Percentiles rank a stretch among this genome's conserved stretches.
These are phyloP conservation scores for Ammopiptanthus mongolicus DNA, from an alignment of 306 rosid species.

Conservation along the genomic window DNA sequence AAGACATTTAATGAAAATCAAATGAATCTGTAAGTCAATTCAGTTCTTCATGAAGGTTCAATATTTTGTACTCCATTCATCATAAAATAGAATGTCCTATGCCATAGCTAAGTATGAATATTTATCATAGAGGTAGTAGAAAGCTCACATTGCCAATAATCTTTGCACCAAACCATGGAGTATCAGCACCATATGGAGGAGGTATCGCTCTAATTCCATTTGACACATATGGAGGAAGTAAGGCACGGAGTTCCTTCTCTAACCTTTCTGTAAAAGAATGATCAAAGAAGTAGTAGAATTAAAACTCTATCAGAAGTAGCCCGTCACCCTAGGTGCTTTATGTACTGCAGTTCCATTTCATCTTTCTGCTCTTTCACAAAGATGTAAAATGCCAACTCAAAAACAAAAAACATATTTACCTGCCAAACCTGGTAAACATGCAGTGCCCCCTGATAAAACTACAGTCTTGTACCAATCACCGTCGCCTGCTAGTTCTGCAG, in stretches of 20 bases:
- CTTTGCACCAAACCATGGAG: constrained; percentile 92
- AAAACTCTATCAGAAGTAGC: not conserved
- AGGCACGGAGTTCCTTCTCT: constrained; percentile 58
- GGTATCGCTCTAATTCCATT: constrained; percentile 60
- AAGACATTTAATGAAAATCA: not conserved
- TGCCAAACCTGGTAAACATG: constrained; percentile 89
- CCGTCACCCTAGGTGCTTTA: not conserved
- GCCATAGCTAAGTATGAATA: not conserved
- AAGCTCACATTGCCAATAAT: constrained; percentile 73
- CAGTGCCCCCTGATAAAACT: constrained; percentile 74
- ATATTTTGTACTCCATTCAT: not conserved
- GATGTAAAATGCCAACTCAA: not conserved
- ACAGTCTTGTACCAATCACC: constrained; percentile 76
- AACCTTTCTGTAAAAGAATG: constrained; percentile 55
- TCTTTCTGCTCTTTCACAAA: not conserved
- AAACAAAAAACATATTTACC: constrained; percentile 34
- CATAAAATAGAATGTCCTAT: not conserved
- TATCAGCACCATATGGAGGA: constrained; percentile 75
- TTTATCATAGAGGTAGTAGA: not conserved
- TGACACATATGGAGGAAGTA: constrained; percentile 52
- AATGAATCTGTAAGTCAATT: not conserved
- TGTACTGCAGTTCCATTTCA: not conserved
- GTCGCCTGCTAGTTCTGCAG: constrained; percentile 57
- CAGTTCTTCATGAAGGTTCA: not conserved
- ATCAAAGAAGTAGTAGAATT: constrained; percentile 9